Evolutionary conservation across 176 grass and related monocot genomes (phyloP), one percentile per base, ranked within the genome.

Genomic region (Poa annua): DNA sequence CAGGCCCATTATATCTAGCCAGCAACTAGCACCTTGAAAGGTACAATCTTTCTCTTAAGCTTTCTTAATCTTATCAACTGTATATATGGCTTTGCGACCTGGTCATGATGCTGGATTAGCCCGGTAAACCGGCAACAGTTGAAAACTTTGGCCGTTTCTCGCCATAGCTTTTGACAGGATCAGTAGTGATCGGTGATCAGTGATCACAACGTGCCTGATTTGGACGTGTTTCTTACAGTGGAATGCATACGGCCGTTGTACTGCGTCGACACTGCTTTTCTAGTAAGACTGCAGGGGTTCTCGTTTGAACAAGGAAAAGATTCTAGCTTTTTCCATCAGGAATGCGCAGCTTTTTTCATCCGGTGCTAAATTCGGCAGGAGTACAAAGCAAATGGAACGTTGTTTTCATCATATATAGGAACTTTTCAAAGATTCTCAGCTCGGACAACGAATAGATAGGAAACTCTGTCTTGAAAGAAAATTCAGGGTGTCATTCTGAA

Each of bases 291-390:
- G 71, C 26, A 22, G 17, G 16, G 15, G n/a, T 76, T 53, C 36
- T 75, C 66, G 84, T 86, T 86, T 90, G 88, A 90, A 90, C 88
- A 63, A 47, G 69, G 59, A 52, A 53, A 84, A 70, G 29, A 87
- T 87, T 62, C 61, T 42, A 42, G 13, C 60, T 50, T 86, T 86
- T 79, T 62, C 41, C 52, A 60, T 0, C 8, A 55, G 71, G 33
- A 70, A 62, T 53, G 22, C 70, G 29, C n/a, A 17, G 8, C 8
- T 51, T 14, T 77, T 62, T 42, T 42, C 9, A 42, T 1, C 41
- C 41, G 34, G 20, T 77, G 45, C 74, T 62, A 74, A 39, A 59
- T 74, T 78, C 49, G 72, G 36, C 56, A 50, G 38, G 73, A 0
- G 21, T 48, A 50, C 19, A 50, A 50, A 20, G 49, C 25, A 60